These are phyloP conservation scores for Rubroboletus pulcherrimus DNA, from an alignment of 768 basidiomycete species.

Conservation along the genomic window DNA sequence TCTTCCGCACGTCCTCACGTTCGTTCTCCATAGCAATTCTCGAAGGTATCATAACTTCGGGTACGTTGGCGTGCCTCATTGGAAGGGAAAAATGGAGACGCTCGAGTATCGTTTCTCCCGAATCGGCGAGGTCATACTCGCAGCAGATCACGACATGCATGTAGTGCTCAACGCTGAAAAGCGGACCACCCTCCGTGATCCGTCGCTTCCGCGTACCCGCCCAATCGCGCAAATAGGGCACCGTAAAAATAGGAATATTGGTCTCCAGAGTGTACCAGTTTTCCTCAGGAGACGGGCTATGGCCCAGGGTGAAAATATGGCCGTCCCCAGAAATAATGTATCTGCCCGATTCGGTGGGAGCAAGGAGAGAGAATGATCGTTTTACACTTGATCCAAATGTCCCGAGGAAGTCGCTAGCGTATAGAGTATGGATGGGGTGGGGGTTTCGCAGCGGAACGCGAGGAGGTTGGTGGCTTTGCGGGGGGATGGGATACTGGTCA, in stretches of 20 bases:
- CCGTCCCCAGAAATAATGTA: constrained; percentile 50
- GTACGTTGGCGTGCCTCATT: constrained; percentile 46
- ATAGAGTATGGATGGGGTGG: constrained; percentile 48
- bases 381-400: constrained; percentile 26
- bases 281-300: constrained; percentile 16
- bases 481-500: constrained; percentile 53
- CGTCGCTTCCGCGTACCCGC: constrained; percentile 33
- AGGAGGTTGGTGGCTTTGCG: constrained; percentile 59
- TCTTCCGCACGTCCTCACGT: constrained; percentile 10
- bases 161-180: constrained; percentile 55
- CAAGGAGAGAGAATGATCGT: constrained; percentile 47
- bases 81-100: constrained; percentile 43
- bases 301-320: constrained; percentile 41
- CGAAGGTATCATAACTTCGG: constrained; percentile 10
- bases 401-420: constrained; percentile 41
- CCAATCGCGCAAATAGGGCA: constrained; percentile 23
- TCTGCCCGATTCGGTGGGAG: constrained; percentile 40
- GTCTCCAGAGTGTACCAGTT: constrained; percentile 28
- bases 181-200: constrained; percentile 49
- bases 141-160: constrained; percentile 51
- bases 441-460: constrained; percentile 50
- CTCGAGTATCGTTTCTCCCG: constrained; percentile 21
- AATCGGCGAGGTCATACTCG: constrained; percentile 48
- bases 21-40: not conserved
- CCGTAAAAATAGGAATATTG: constrained; percentile 17